These are phyloP conservation scores for Boletus fagicola DNA, from an alignment of 768 basidiomycete species.

Conservation along the genomic window DNA sequence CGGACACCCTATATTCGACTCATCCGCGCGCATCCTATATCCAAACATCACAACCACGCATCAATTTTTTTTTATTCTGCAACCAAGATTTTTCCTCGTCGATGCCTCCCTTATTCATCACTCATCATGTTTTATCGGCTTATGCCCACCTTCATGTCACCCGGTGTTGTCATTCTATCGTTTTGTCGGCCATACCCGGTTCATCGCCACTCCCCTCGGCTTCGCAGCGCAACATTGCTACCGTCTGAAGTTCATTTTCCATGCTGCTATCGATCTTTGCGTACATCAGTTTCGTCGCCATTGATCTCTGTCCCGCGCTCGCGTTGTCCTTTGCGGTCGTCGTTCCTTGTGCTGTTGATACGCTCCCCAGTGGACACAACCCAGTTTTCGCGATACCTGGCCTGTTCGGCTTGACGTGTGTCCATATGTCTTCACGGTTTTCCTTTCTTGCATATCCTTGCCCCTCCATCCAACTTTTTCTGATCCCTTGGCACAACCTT, in stretches of 20 bases:
- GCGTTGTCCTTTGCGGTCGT: slow-evolving; percentile 11
- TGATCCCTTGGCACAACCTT: not conserved
- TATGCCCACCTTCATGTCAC: slow-evolving; percentile 2
- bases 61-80: slow-evolving; percentile 31
- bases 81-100: slow-evolving; percentile 26
- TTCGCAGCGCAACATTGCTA: slow-evolving; percentile 20
- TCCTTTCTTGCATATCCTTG: slow-evolving; percentile 27
- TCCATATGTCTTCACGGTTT: slow-evolving; percentile 9
- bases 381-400: slow-evolving; percentile 20
- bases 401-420: slow-evolving; percentile 2
- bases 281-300: slow-evolving; percentile 13
- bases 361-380: slow-evolving; percentile 6
- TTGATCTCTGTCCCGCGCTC: slow-evolving; percentile 19
- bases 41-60: slow-evolving; percentile 21
- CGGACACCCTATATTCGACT: slow-evolving; percentile 26
- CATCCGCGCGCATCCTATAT: slow-evolving; percentile 24
- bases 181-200: slow-evolving; percentile 20
- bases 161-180: slow-evolving; percentile 26
- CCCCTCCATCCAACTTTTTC: not conserved
- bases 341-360: slow-evolving; percentile 17
- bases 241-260: slow-evolving; percentile 18
- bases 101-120: slow-evolving; percentile 10
- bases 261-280: slow-evolving; percentile 29
- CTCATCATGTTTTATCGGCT: slow-evolving; percentile 26
- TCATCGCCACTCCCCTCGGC: not conserved